A percentile compares a stretch with the other conserved stretches of the same genome.
phyloP scores from a whole-genome alignment of 345 rosid species.

The Bruguiera sexangula region DNA sequence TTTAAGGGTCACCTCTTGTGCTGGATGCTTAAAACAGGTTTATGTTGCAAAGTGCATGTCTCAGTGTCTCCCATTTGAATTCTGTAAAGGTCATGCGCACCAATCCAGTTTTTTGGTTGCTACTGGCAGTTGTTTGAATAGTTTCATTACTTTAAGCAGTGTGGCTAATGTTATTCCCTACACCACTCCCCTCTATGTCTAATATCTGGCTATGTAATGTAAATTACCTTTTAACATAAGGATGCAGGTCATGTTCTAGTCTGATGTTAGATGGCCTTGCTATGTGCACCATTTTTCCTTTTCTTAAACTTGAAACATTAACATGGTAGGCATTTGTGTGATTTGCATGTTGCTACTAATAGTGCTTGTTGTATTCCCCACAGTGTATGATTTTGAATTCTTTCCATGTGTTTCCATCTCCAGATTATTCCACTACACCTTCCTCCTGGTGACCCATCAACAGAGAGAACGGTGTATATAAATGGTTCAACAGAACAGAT shows the following conservation, averaged over 20 bases:
- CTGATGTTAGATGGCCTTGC: too few species aligned
- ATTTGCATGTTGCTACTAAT: background rate
- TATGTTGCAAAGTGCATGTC: background rate
- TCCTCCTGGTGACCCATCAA: constrained; percentile 28
- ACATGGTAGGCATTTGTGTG: background rate
- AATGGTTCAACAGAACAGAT: constrained; percentile 26
- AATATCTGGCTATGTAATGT: background rate
- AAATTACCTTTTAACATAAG: background rate
- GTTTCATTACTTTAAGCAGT: background rate
- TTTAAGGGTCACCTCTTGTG: background rate
- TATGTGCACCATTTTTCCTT: background rate
- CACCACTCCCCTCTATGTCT: background rate
- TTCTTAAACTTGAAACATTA: background rate
- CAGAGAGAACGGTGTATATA: constrained; percentile 24
- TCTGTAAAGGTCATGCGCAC: background rate
- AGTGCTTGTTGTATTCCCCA: background rate
- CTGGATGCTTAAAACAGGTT: background rate
- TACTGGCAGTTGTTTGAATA: background rate
- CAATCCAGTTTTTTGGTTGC: background rate
- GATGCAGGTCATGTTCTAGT: too few species aligned
- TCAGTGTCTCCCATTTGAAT: background rate
- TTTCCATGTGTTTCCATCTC: background rate
- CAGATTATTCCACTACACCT: constrained; percentile 30
- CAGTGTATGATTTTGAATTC: background rate
- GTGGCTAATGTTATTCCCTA: background rate